A percentile compares a stretch with the other conserved stretches of the same genome.
Evolutionary conservation across 2,329 filamentous ascomycete genomes (phyloP).

Genomic region (Myriosclerotinia scirpicola): DNA sequence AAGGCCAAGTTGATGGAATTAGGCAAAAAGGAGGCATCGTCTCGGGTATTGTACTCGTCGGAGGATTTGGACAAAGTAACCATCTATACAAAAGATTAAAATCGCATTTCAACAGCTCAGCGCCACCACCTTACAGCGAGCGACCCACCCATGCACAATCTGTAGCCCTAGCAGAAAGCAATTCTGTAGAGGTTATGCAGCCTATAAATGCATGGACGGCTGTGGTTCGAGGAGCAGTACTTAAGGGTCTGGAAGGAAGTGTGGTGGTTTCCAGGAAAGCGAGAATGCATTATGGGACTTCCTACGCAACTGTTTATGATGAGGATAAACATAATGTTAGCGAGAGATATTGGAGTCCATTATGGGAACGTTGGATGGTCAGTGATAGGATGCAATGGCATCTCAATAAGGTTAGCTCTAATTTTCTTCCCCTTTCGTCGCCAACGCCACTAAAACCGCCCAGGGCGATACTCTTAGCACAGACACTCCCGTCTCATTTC

Average conservation of each 20-base stretch:
- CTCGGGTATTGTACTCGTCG: constrained; percentile 76
- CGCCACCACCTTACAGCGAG: constrained; percentile 62
- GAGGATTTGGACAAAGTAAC: constrained; percentile 78
- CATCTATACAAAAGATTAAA: constrained; percentile 73
- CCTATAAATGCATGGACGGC: constrained; percentile 81
- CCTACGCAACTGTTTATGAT: constrained; percentile 78
- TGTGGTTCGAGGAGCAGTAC: constrained; percentile 73
- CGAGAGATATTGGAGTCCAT: constrained; percentile 75
- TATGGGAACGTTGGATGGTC: constrained; percentile 84
- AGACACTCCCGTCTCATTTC: constrained; percentile 73
- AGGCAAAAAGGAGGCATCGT: constrained; percentile 61
- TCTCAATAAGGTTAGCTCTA: constrained; percentile 76
- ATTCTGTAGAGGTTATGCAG: constrained; percentile 76
- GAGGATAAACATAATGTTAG: constrained; percentile 70
- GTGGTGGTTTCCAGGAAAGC: constrained; percentile 75
- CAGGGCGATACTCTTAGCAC: constrained; percentile 74
- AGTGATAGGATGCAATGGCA: constrained; percentile 84
- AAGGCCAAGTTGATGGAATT: constrained; percentile 65
- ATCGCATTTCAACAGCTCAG: constrained; percentile 58
- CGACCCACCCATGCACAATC: constrained; percentile 63
- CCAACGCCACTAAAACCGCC: background rate
- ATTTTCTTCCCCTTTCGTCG: no score
- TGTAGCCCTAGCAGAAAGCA: constrained; percentile 49
- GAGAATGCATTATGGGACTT: constrained; percentile 72
- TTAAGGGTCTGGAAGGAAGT: constrained; percentile 73